Base-by-base conservation (phyloP, 1,284 basidiomycete genomes). In the Malassezia obtusa region DNA sequence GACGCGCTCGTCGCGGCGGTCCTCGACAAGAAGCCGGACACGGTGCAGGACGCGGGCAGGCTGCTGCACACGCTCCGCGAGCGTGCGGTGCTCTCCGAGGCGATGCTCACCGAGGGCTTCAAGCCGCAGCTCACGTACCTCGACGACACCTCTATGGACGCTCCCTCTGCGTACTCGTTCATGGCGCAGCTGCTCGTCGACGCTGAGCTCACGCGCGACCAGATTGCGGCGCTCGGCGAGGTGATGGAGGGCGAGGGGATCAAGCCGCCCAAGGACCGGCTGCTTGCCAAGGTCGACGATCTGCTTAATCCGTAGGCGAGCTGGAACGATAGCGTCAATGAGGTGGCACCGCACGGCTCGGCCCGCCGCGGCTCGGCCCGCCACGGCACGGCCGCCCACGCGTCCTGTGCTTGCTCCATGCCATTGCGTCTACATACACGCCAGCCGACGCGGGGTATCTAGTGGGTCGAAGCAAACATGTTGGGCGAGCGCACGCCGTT, bases 141-240 rank as follows among this genome's bases (percentile, higher is more conserved):
- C 62, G 87, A 89, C 67, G 89, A 94, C 70, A 82, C 89, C 52
- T 82, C 83, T 17, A 84, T 90, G 65, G 89, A 95, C 73, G 86
- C 85, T 56, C 90, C 90, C 4, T 84, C 85, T 69, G 89, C 88
- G 0, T 84, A 85, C 77, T 76, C 80, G 57, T 80, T 84, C 48
- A 83, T 89, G 72, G 87, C 83, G 9, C 78, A 65, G 41, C 58
- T 71, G 24, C 45, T 71, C 40, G 62, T 67, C 39, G 41, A 51
- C 37, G 52, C 58, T 19, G 58, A 60, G 38, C 35, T 69, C 50
- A 55, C 62, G 21, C 61, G 62, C 45, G 64, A 61, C 22, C 64
- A 62, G 60, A 66, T 73, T 47, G 67, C 68, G 51, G 44, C 62
- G 56, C 52, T 73, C 40, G 67, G 63, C 28, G 60, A 63, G 28